A percentile compares a stretch with the other conserved stretches of the same genome.
Conservation (phyloP, 805 yeast genomes). For the Candida sphagnicola region DNA sequence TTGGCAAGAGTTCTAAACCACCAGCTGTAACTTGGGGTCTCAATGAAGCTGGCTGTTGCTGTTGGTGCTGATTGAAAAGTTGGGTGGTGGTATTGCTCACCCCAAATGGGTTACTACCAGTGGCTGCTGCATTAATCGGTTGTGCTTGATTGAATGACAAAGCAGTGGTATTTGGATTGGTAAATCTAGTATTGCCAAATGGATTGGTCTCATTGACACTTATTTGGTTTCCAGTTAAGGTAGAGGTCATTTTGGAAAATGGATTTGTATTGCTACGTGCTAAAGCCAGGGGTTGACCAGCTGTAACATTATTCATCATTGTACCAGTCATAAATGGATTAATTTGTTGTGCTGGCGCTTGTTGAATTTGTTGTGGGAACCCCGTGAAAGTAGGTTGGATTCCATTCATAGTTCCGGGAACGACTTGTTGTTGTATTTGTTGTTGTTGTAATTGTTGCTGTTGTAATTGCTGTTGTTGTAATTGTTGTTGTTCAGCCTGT, state of each 20-base stretch:
- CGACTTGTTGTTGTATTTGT: constrained; percentile 7
- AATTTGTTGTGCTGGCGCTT: constrained; percentile 7
- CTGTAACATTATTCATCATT: constrained; percentile 10
- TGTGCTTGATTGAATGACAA: constrained; percentile 16
- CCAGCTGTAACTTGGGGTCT: constrained; percentile 65
- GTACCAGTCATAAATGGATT: constrained; percentile 6
- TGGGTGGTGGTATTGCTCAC: constrained; percentile 32
- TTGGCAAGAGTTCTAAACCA: constrained; percentile 63
- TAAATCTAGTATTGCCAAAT: constrained; percentile 37
- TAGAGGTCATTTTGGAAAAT: constrained; percentile 20
- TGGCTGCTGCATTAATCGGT: constrained; percentile 31
- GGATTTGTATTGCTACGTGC: constrained; percentile 34
- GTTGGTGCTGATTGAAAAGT: constrained; percentile 21
- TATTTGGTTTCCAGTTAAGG: constrained; percentile 14
- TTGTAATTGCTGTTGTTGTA: constrained; percentile 2
- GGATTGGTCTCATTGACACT: constrained; percentile 35
- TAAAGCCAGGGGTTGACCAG: constrained; percentile 14
- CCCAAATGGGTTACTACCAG: constrained; percentile 64
- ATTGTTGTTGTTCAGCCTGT: neutral
- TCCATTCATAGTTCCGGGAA: neutral
- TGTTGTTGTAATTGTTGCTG: constrained; percentile 3
- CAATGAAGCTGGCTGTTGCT: constrained; percentile 23
- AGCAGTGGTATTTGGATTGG: constrained; percentile 28
- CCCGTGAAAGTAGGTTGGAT: constrained; percentile 5
- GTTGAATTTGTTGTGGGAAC: constrained; percentile 11